Conservation (phyloP, 495 filamentous ascomycete species). For the Neurospora sublineolata region DNA sequence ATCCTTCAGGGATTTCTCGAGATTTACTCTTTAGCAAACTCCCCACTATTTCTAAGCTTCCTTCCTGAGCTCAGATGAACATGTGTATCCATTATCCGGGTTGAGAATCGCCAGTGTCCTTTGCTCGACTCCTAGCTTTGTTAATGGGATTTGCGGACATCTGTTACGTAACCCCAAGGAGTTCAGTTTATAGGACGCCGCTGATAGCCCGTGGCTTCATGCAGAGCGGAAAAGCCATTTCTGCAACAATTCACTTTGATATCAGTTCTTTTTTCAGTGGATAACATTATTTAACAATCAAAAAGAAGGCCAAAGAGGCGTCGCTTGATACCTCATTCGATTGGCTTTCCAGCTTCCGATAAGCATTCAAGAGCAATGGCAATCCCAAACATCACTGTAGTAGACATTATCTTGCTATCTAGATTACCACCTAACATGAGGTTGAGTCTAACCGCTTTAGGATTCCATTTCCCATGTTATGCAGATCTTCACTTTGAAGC, state of each 20-base stretch:
- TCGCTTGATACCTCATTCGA: conserved; percentile 10
- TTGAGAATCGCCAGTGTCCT: not conserved
- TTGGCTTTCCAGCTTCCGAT: conserved; percentile 10
- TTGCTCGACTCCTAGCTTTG: not conserved
- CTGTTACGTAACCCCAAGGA: not conserved
- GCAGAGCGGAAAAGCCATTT: not conserved
- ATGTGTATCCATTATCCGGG: not conserved
- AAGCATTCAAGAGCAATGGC: conserved; percentile 2
- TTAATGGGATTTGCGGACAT: not conserved
- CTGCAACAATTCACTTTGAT: not conserved
- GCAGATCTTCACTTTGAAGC: not conserved
- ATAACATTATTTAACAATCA: conserved; percentile 3
- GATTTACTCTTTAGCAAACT: not conserved
- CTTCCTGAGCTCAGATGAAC: not conserved
- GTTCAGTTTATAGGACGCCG: not conserved
- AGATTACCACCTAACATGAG: not conserved
- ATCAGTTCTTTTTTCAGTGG: not conserved
- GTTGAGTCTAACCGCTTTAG: not conserved
- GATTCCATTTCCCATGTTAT: not conserved
- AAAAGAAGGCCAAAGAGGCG: not conserved
- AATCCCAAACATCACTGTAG: not conserved
- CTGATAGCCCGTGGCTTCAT: not conserved
- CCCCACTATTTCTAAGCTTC: not conserved
- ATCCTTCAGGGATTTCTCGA: too few species aligned
- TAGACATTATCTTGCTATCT: not conserved